Percentiles rank a stretch among this genome's conserved stretches.
phyloP scores from a whole-genome alignment of 2,329 filamentous ascomycete genomes.

The Penicillium sp. region DNA sequence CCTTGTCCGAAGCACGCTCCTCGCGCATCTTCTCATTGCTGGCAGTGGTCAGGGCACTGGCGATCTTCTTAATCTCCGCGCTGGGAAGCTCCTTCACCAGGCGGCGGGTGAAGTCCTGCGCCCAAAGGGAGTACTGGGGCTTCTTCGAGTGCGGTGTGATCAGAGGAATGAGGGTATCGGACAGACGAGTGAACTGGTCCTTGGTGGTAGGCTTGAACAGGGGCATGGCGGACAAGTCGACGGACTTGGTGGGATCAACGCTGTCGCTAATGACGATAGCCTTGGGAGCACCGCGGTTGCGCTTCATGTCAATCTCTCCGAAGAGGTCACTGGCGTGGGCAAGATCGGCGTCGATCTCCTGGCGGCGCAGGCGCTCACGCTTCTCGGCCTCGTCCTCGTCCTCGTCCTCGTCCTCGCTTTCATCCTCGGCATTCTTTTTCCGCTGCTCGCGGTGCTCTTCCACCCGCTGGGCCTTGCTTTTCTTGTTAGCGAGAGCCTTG shows the following conservation, averaged over 20 bases:
- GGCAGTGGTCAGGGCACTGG: slow-evolving; percentile 80
- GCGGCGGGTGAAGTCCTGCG: slow-evolving; percentile 87
- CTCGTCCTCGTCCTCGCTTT: too few relatives aligned
- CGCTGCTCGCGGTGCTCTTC: slow-evolving; percentile 71
- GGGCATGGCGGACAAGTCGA: slow-evolving; percentile 77
- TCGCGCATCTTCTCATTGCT: slow-evolving; percentile 99
- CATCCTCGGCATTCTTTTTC: slow-evolving; percentile 58
- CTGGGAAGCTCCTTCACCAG: slow-evolving; percentile 83
- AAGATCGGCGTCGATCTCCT: slow-evolving; percentile 85
- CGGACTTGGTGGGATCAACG: slow-evolving; percentile 70
- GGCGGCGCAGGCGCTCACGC: slow-evolving; percentile 71
- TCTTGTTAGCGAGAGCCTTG: slow-evolving; percentile 86
- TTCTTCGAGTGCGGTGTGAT: slow-evolving; percentile 76
- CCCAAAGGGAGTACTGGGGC: slow-evolving; percentile 83
- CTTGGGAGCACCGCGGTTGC: slow-evolving; percentile 64
- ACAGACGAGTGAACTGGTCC: slow-evolving; percentile 77
- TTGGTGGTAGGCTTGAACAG: slow-evolving; percentile 91
- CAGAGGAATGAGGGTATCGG: slow-evolving; percentile 75
- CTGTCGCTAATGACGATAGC: slow-evolving; percentile 64
- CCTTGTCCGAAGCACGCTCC: slow-evolving; percentile 91
- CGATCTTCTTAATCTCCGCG: slow-evolving; percentile 95
- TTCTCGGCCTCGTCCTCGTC: slow-evolving; percentile 70
- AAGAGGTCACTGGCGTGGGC: slow-evolving; percentile 90
- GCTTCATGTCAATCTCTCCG: slow-evolving; percentile 69
- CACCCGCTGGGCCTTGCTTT: slow-evolving; percentile 82